Evolutionary conservation across 2,329 filamentous ascomycete genomes (phyloP).

Genomic region (Aspergillus cejpii): DNA sequence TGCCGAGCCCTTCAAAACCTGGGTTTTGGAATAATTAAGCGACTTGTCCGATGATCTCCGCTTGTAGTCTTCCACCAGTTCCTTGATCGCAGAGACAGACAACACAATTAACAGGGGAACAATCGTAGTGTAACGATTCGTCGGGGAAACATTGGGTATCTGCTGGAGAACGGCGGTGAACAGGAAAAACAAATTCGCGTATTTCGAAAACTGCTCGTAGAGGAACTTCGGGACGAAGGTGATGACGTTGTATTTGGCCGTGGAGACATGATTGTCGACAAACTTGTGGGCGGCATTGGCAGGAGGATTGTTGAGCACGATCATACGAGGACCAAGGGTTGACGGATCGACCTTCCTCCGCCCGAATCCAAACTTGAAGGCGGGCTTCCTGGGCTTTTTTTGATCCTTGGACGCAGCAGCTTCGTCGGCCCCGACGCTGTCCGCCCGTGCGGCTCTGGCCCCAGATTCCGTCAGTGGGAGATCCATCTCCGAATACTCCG

Average conservation of each 20-base stretch:
- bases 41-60: constrained; percentile 78
- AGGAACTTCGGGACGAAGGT: constrained; percentile 96
- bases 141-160: constrained; percentile 89
- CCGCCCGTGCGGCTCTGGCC: constrained; percentile 44
- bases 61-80: constrained; percentile 87
- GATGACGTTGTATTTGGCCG: constrained; percentile 89
- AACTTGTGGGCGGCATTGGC: constrained; percentile 87
- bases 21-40: constrained; percentile 80
- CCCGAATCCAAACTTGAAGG: constrained; percentile 90
- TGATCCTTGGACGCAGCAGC: constrained; percentile 40
- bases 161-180: constrained; percentile 94
- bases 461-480: constrained; percentile 79
- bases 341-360: constrained; percentile 79
- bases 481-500: constrained; percentile 96
- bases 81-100: constrained; percentile 90
- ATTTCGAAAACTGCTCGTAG: constrained; percentile 97
- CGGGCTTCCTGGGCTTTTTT: constrained; percentile 62
- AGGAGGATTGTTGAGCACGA: constrained; percentile 92
- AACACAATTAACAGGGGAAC: constrained; percentile 86
- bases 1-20: constrained; percentile 70
- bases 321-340: constrained; percentile 82
- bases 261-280: constrained; percentile 93
- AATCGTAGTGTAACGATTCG: constrained; percentile 93
- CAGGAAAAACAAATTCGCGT: constrained; percentile 98
- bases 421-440: constrained; percentile 41